These are phyloP conservation scores for Tetrahymena thermophila DNA, from an alignment of 73 alveolate genomes.

Conservation along the genomic window DNA sequence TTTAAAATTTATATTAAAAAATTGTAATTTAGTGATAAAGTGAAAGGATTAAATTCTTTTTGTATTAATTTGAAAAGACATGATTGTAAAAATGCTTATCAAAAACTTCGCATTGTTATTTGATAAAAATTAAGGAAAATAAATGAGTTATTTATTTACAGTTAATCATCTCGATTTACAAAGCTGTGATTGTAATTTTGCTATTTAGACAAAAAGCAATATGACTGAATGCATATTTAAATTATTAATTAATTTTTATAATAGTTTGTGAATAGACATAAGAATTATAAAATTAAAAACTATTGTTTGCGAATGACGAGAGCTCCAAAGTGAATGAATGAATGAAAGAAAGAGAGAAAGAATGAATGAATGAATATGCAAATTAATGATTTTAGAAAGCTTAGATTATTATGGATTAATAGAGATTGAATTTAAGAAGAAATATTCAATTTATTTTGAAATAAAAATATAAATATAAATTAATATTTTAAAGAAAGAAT, in stretches of 20 bases:
- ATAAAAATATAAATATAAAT: neutral
- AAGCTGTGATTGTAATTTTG: too few species aligned
- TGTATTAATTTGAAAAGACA: too few species aligned
- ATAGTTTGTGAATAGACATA: neutral
- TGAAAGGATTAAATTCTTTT: too few species aligned
- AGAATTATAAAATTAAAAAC: too few species aligned
- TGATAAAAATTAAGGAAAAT: too few species aligned
- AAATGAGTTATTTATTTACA: neutral
- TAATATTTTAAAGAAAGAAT: neutral
- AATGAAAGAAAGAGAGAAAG: too few species aligned
- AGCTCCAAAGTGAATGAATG: neutral
- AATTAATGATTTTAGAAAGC: neutral
- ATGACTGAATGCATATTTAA: neutral
- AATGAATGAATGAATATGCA: neutral
- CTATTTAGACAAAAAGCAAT: too few species aligned
- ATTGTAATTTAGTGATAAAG: too few species aligned
- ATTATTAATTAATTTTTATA: too few species aligned
- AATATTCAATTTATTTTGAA: neutral
- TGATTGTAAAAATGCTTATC: too few species aligned
- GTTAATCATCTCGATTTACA: neutral
- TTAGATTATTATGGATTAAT: neutral
- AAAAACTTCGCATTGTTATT: too few species aligned
- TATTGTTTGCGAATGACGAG: neutral
- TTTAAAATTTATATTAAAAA: too few species aligned
- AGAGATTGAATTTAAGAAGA: neutral